Evolutionary conservation across 345 rosid species (phyloP).

Genomic region (Anastatica hierochuntica): DNA sequence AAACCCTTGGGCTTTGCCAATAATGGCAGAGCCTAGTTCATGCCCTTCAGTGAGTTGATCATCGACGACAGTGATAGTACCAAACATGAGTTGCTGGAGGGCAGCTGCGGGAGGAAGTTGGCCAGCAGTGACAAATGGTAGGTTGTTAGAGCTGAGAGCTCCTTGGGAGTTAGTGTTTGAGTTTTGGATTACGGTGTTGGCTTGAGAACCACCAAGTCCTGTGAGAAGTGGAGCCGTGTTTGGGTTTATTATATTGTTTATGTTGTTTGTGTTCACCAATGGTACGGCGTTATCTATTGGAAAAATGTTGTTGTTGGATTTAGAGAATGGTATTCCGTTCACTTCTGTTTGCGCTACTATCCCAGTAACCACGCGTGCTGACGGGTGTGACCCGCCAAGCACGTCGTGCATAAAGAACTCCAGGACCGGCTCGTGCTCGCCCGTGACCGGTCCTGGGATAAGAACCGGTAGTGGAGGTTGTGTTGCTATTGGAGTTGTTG

Average conservation of each 20-base stretch:
- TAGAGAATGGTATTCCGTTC: background rate
- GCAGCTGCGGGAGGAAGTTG: slow-evolving; percentile 63
- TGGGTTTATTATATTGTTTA: slow-evolving; percentile 45
- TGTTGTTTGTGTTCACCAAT: slow-evolving; percentile 29
- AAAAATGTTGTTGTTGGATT: background rate
- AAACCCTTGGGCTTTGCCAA: background rate
- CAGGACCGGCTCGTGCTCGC: background rate
- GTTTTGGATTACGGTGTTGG: slow-evolving; percentile 52
- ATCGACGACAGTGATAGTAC: slow-evolving; percentile 72
- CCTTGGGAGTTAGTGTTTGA: slow-evolving; percentile 50
- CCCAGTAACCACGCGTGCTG: background rate
- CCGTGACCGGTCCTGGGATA: background rate
- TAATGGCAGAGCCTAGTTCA: slow-evolving; percentile 53
- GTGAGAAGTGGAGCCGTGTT: slow-evolving; percentile 62
- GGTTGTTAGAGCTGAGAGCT: slow-evolving; percentile 31
- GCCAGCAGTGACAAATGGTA: slow-evolving; percentile 77
- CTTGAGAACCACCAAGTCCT: slow-evolving; percentile 60
- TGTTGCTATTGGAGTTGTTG: background rate
- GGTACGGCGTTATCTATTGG: slow-evolving; percentile 33
- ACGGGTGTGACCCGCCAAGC: background rate
- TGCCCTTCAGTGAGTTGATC: slow-evolving; percentile 72
- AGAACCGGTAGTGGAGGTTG: background rate
- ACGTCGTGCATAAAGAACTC: background rate
- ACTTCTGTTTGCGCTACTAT: background rate
- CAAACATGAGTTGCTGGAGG: slow-evolving; percentile 77